Percentiles rank a stretch among this genome's conserved stretches.
Evolutionary conservation across 495 filamentous ascomycete species (phyloP).

Genomic region (Friedmanniomyces simplex): DNA sequence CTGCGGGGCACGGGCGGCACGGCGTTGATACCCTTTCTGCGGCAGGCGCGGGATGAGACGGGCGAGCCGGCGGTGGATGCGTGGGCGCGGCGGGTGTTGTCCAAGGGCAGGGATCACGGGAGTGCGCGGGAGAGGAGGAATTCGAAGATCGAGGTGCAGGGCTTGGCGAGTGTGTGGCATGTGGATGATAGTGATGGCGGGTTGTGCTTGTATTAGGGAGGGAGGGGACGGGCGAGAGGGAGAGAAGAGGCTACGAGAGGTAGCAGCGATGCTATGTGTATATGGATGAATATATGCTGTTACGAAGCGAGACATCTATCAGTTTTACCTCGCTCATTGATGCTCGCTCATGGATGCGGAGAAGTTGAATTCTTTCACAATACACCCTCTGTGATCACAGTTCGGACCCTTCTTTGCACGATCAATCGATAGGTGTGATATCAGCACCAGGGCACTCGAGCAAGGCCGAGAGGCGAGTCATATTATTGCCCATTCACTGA

Average conservation of each 20-base stretch:
- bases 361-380: too few species aligned
- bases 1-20: slow-evolving; percentile 89
- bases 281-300: background rate
- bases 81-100: slow-evolving; percentile 69
- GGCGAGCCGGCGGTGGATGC: slow-evolving; percentile 80
- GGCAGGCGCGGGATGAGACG: slow-evolving; percentile 92
- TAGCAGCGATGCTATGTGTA: background rate
- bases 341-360: too few species aligned
- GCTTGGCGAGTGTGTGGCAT: slow-evolving; percentile 75
- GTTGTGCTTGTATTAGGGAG: slow-evolving; percentile 40
- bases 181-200: slow-evolving; percentile 75
- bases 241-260: too few species aligned
- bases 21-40: slow-evolving; percentile 83
- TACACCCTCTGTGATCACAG: too few species aligned
- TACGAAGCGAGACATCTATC: too few species aligned
- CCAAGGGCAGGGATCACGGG: slow-evolving; percentile 36
- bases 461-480: too few species aligned
- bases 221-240: background rate
- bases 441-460: too few species aligned
- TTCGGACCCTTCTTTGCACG: too few species aligned
- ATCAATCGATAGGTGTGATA: too few species aligned
- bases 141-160: slow-evolving; percentile 53
- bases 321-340: too few species aligned
- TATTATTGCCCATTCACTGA: too few species aligned
- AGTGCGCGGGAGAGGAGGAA: slow-evolving; percentile 18